Percentiles rank a stretch among this genome's conserved stretches.
These are phyloP conservation scores for Symbiodinium pilosum DNA, from an alignment of 73 alveolate genomes.

Conservation along the genomic window DNA sequence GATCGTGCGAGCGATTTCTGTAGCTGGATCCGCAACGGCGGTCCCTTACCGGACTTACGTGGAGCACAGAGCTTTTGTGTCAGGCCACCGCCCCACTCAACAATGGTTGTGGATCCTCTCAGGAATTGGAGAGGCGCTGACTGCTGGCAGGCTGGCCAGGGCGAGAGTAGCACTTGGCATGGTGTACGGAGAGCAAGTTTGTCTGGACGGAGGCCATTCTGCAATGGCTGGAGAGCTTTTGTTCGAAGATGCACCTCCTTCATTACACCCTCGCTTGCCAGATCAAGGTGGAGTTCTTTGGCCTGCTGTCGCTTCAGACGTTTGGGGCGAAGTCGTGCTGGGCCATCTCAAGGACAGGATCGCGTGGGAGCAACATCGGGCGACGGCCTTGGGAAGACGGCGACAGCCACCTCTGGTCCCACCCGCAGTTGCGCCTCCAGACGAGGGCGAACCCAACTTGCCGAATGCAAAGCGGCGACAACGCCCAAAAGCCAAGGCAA, in stretches of 20 bases:
- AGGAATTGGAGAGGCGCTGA: neutral
- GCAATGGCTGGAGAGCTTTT: neutral
- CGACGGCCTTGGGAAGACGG: neutral
- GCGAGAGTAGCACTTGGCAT: neutral
- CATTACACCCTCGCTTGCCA: neutral
- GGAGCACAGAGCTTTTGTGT: neutral
- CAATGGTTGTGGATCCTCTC: neutral
- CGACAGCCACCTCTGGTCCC: neutral
- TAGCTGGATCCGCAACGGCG: neutral
- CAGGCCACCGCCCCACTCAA: neutral
- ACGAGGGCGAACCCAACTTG: neutral
- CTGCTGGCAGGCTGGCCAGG: neutral
- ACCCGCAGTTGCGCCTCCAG: neutral
- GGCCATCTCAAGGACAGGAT: neutral
- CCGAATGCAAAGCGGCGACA: neutral
- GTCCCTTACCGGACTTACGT: neutral
- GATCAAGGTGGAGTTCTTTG: neutral
- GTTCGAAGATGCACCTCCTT: conserved; percentile 7
- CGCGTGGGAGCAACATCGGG: neutral
- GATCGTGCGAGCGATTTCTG: neutral
- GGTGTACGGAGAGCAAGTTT: neutral
- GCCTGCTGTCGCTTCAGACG: neutral
- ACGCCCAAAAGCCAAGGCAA: neutral
- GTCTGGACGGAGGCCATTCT: neutral
- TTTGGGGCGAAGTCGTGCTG: neutral